Percentiles rank a stretch among this genome's conserved stretches.
Evolutionary conservation across 176 grass and related monocot genomes (phyloP).

Genomic region (Poa pratensis): DNA sequence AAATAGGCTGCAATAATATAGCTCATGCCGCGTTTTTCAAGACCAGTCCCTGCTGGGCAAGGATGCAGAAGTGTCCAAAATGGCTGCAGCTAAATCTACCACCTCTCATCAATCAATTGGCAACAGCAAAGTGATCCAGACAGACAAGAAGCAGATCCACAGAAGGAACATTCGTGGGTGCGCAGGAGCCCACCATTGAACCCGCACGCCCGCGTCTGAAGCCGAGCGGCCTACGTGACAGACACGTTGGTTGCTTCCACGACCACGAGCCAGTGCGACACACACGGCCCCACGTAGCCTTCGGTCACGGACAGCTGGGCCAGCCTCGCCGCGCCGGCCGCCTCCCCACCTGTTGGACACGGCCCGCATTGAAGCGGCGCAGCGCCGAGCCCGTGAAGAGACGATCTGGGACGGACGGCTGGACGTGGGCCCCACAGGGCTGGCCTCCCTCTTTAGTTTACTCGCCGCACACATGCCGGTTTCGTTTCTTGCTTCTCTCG

Average conservation of each 20-base stretch:
- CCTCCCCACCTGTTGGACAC: conserved; percentile 29
- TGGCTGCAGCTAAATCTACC: too few relatives aligned
- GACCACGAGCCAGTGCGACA: not conserved
- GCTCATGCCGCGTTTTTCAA: too few relatives aligned
- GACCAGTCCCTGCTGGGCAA: too few relatives aligned
- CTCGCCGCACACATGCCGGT: conserved; percentile 24
- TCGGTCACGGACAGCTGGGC: not conserved
- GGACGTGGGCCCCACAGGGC: conserved; percentile 17
- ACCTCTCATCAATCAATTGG: not conserved
- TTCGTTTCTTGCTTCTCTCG: conserved; percentile 27
- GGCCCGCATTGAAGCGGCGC: conserved; percentile 44
- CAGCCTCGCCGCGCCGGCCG: not conserved
- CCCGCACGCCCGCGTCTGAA: not conserved
- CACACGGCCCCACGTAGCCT: not conserved
- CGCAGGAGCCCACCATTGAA: not conserved
- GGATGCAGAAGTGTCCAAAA: too few relatives aligned
- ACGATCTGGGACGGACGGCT: conserved; percentile 34
- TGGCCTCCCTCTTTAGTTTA: not conserved
- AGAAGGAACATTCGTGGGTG: not conserved
- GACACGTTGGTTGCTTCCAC: not conserved
- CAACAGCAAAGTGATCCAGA: not conserved
- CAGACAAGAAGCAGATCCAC: not conserved
- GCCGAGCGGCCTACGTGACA: not conserved
- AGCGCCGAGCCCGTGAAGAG: conserved; percentile 38
- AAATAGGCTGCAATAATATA: too few relatives aligned